Percentiles rank a stretch among this genome's conserved stretches.
phyloP scores from a whole-genome alignment of 805 yeast species.

The Metschnikowia lochheadii region DNA sequence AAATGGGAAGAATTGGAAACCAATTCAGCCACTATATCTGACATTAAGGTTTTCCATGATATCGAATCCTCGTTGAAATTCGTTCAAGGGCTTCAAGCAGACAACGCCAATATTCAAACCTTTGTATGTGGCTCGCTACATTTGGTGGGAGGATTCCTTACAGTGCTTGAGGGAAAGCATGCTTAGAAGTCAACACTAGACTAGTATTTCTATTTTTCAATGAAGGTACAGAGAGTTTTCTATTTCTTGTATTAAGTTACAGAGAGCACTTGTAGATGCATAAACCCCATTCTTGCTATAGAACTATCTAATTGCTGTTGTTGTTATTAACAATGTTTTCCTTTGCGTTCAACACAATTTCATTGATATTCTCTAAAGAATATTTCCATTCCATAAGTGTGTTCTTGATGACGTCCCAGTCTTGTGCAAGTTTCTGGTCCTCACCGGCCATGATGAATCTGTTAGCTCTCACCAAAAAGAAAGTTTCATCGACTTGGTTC shows the following conservation, averaged over 20 bases:
- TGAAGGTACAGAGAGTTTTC: neutral
- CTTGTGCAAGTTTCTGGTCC: constrained; percentile 24
- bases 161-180: constrained; percentile 61
- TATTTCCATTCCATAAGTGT: constrained; percentile 37
- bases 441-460: constrained; percentile 39
- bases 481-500: constrained; percentile 39
- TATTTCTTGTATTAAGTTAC: neutral
- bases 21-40: constrained; percentile 25
- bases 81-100: constrained; percentile 43
- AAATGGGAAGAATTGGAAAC: constrained; percentile 59
- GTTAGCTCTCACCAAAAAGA: constrained; percentile 39
- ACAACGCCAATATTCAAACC: constrained; percentile 48
- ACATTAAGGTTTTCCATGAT: constrained; percentile 55
- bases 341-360: constrained; percentile 39
- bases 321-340: constrained; percentile 35
- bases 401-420: constrained; percentile 34
- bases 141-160: constrained; percentile 88
- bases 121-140: constrained; percentile 94
- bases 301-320: constrained; percentile 14
- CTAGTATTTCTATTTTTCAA: no score
- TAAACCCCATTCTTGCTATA: neutral
- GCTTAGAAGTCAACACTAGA: constrained; percentile 14
- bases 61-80: constrained; percentile 69
- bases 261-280: constrained; percentile 1
- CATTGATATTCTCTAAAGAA: constrained; percentile 38